A percentile compares a stretch with the other conserved stretches of the same genome.
Conservation (phyloP, 129 eudicot genomes). For the Tanacetum coccineum region DNA sequence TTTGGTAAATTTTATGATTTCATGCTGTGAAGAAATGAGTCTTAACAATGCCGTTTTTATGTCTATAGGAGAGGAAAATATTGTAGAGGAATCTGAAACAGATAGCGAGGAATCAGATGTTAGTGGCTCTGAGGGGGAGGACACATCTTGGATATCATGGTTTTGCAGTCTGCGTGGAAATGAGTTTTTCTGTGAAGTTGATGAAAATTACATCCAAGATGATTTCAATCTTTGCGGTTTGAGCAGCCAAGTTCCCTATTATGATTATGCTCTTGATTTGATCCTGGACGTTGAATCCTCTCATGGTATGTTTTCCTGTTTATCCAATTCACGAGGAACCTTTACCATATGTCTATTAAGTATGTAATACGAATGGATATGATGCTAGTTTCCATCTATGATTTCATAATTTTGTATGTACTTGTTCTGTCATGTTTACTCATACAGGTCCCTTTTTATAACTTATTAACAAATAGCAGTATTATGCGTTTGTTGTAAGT, state of each 20-base stretch:
- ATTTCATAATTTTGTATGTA: neutral
- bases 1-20: neutral
- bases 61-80: constrained; percentile 23
- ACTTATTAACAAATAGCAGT: neutral
- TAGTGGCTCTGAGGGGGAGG: constrained; percentile 90
- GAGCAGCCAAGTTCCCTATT: constrained; percentile 85
- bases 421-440: constrained; percentile 2
- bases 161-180: constrained; percentile 92
- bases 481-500: neutral
- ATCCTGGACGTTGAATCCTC: constrained; percentile 89
- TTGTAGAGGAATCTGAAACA: constrained; percentile 79
- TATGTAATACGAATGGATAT: neutral
- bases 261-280: constrained; percentile 84
- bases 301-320: constrained; percentile 45
- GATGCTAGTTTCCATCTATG: neutral
- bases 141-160: constrained; percentile 92
- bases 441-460: neutral
- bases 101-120: constrained; percentile 89
- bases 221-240: constrained; percentile 89
- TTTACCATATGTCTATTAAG: neutral
- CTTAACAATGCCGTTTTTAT: neutral
- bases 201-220: constrained; percentile 90
- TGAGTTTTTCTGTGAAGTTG: constrained; percentile 89
- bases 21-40: neutral
- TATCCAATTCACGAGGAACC: neutral